phyloP scores from a whole-genome alignment of 495 filamentous ascomycete genomes.

The Podospora didyma region DNA sequence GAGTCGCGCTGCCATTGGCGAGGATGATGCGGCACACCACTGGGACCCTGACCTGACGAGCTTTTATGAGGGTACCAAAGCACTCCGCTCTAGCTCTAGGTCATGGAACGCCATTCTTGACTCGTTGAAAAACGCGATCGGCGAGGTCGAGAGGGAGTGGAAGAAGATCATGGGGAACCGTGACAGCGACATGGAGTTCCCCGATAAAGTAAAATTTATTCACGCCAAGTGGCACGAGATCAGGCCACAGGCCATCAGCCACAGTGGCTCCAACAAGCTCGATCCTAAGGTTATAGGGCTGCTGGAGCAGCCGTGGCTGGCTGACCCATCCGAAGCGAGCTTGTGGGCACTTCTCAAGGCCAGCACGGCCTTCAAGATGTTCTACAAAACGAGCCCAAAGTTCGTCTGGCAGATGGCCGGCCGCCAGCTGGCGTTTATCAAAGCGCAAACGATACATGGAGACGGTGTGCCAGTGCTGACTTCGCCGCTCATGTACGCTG shows the following conservation, averaged over 20 bases:
- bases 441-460: constrained; percentile 37
- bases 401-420: constrained; percentile 66
- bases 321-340: constrained; percentile 35
- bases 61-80: constrained; percentile 35
- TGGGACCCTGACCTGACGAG: constrained; percentile 49
- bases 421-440: constrained; percentile 58
- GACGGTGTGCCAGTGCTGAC: constrained; percentile 18
- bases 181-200: constrained; percentile 11
- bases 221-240: constrained; percentile 45
- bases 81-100: constrained; percentile 21
- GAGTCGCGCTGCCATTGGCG: background rate
- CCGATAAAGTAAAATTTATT: constrained; percentile 37
- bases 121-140: constrained; percentile 32
- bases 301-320: constrained; percentile 37
- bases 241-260: constrained; percentile 19
- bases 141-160: constrained; percentile 30
- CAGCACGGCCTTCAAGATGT: constrained; percentile 52
- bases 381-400: constrained; percentile 26
- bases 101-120: constrained; percentile 26
- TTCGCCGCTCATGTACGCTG: constrained; percentile 44
- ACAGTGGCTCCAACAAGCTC: constrained; percentile 17
- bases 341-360: constrained; percentile 60
- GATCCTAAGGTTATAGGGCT: constrained; percentile 27
- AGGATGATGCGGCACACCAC: constrained; percentile 7
- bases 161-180: constrained; percentile 3